Evolutionary conservation across 2,329 filamentous ascomycete genomes (phyloP).

Genomic region (Phaeosphaeria sp.): DNA sequence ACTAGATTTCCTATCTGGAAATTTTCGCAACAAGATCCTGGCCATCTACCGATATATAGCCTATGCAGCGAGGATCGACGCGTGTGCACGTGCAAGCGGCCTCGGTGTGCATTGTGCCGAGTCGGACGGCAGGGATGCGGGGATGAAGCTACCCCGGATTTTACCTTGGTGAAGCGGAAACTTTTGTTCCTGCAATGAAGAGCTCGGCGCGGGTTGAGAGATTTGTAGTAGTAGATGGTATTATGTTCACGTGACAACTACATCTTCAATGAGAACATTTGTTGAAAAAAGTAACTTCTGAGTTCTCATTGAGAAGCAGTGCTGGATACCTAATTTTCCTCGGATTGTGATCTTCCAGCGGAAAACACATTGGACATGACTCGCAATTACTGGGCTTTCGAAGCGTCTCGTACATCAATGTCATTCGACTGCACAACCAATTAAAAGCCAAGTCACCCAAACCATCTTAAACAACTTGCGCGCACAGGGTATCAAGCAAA

Average conservation of each 20-base stretch:
- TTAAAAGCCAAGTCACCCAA: too few relatives aligned
- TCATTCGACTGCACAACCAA: too few relatives aligned
- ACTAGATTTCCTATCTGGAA: not conserved
- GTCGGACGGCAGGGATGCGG: not conserved
- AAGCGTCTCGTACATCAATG: too few relatives aligned
- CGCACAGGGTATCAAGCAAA: not conserved
- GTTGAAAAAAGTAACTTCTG: too few relatives aligned
- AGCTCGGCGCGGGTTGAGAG: not conserved
- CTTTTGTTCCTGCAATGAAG: not conserved
- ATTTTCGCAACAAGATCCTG: not conserved
- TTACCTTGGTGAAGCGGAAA: not conserved
- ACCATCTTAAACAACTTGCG: not conserved
- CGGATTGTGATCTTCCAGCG: too few relatives aligned
- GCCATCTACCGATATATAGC: not conserved
- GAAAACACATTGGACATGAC: too few relatives aligned
- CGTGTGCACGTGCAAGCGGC: not conserved
- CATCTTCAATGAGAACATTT: too few relatives aligned
- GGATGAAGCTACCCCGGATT: not conserved
- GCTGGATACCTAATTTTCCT: too few relatives aligned
- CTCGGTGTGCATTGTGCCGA: not conserved
- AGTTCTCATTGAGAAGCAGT: too few relatives aligned
- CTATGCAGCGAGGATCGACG: not conserved
- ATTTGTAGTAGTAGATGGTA: too few relatives aligned
- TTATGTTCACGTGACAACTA: too few relatives aligned
- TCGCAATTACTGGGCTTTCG: too few relatives aligned